These are phyloP conservation scores for Pleurotus platypus DNA, from an alignment of 768 basidiomycete species.

Conservation along the genomic window DNA sequence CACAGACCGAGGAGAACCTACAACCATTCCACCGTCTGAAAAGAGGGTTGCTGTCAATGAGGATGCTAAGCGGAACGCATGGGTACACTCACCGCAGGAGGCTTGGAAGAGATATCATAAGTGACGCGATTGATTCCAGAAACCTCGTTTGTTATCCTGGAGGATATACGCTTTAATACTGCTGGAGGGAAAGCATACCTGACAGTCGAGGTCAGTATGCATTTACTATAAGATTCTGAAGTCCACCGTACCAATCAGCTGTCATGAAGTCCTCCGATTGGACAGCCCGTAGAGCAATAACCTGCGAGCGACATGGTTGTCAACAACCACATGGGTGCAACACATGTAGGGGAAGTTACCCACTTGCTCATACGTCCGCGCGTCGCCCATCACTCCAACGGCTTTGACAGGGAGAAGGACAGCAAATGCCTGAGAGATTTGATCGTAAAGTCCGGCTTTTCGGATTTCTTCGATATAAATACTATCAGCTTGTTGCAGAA, in stretches of 20 bases:
- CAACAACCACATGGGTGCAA: not conserved
- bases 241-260: slow-evolving; percentile 79
- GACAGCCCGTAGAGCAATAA: slow-evolving; percentile 92
- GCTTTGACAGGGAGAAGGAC: slow-evolving; percentile 93
- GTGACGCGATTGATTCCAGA: slow-evolving; percentile 94
- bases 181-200: slow-evolving; percentile 96
- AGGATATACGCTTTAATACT: slow-evolving; percentile 87
- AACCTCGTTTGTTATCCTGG: slow-evolving; percentile 97
- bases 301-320: slow-evolving; percentile 20
- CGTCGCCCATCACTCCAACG: slow-evolving; percentile 97
- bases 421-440: slow-evolving; percentile 95
- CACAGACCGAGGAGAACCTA: slow-evolving; percentile 14
- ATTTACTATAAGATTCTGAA: too few species aligned
- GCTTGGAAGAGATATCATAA: slow-evolving; percentile 96
- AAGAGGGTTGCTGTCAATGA: slow-evolving; percentile 1
- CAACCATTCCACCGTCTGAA: slow-evolving; percentile 49
- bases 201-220: slow-evolving; percentile 11
- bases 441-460: slow-evolving; percentile 85
- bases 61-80: slow-evolving; percentile 4
- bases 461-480: slow-evolving; percentile 99
- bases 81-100: slow-evolving; percentile 69
- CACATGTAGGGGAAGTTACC: slow-evolving; percentile 13
- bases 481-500: slow-evolving; percentile 86
- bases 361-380: slow-evolving; percentile 92
- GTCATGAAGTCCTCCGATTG: slow-evolving; percentile 99